A percentile compares a stretch with the other conserved stretches of the same genome.
Evolutionary conservation across 129 eudicot genomes (phyloP).

Genomic region (Lactuca sativa): DNA sequence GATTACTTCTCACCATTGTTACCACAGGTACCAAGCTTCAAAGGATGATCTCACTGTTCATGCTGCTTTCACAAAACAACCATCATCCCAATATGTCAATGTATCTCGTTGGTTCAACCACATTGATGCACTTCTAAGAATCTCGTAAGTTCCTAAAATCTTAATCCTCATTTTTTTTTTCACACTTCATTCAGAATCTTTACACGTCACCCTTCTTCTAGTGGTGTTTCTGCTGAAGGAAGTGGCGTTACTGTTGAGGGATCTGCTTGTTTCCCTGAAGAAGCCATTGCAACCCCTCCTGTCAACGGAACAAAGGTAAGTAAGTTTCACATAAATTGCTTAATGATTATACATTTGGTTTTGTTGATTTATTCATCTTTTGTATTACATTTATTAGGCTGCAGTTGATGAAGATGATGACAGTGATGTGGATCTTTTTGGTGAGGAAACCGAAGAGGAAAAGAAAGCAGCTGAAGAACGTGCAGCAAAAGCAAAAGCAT

Average conservation of each 20-base stretch:
- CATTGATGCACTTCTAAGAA: conserved; percentile 82
- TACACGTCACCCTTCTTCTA: conserved; percentile 12
- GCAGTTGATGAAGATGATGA: conserved; percentile 82
- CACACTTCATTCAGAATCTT: neutral
- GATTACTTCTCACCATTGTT: neutral
- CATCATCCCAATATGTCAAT: conserved; percentile 68
- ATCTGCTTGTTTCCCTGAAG: conserved; percentile 53
- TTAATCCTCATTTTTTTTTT: neutral
- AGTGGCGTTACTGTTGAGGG: conserved; percentile 74
- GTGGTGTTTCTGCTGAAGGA: conserved; percentile 94
- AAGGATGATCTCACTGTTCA: conserved; percentile 84
- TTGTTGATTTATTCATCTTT: neutral
- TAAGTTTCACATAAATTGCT: neutral
- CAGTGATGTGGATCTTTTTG: conserved; percentile 82
- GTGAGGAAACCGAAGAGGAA: conserved; percentile 98
- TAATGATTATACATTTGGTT: neutral
- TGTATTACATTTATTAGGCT: conserved; percentile 41
- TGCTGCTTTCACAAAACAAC: conserved; percentile 60
- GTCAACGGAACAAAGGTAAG: conserved; percentile 72
- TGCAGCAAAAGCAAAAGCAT: conserved; percentile 78
- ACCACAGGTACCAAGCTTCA: conserved; percentile 80
- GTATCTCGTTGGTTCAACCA: conserved; percentile 87
- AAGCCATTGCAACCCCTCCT: conserved; percentile 76
- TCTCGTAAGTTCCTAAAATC: conserved; percentile 58
- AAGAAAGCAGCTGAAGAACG: conserved; percentile 94